Conservation (phyloP, 2,329 filamentous ascomycete species). For the Fragosphaeria purpurea region DNA sequence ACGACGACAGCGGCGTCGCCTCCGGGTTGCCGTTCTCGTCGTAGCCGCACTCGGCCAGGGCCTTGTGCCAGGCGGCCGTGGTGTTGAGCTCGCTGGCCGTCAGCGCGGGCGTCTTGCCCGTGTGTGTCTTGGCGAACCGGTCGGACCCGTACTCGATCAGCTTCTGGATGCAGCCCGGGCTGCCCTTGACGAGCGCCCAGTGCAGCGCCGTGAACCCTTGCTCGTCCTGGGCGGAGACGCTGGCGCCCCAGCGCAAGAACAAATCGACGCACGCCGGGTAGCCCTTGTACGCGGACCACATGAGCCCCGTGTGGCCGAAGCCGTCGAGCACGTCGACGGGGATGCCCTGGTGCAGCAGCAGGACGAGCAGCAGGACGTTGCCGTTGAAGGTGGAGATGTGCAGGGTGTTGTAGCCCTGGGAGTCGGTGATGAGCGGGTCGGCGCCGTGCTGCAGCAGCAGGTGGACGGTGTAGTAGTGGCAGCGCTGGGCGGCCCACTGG, state of each 20-base stretch:
- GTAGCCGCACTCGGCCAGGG: slow-evolving; percentile 18
- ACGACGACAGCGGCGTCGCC: slow-evolving; percentile 41
- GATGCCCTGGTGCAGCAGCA: slow-evolving; percentile 90
- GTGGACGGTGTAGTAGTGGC: slow-evolving; percentile 93
- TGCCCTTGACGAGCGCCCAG: slow-evolving; percentile 94
- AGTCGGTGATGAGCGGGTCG: slow-evolving; percentile 83
- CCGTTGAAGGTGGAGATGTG: slow-evolving; percentile 97
- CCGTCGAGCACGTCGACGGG: slow-evolving; percentile 84
- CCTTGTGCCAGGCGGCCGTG: slow-evolving; percentile 42
- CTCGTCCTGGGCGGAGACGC: slow-evolving; percentile 81
- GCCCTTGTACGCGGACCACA: slow-evolving; percentile 99
- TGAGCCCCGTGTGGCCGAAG: slow-evolving; percentile 85
- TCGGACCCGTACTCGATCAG: slow-evolving; percentile 93
- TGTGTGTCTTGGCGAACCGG: slow-evolving; percentile 77
- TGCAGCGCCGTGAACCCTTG: slow-evolving; percentile 91
- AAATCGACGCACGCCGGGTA: slow-evolving; percentile 86
- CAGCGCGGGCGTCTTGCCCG: slow-evolving; percentile 79
- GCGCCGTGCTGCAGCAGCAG: slow-evolving; percentile 84
- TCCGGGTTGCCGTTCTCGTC: slow-evolving; percentile 61
- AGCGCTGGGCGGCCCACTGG: slow-evolving; percentile 94
- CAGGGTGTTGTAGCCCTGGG: slow-evolving; percentile 95
- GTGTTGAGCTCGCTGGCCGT: slow-evolving; percentile 91
- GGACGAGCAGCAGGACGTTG: slow-evolving; percentile 78
- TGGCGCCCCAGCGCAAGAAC: slow-evolving; percentile 89
- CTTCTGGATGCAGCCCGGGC: slow-evolving; percentile 80